Percentiles rank a stretch among this genome's conserved stretches.
phyloP scores from a whole-genome alignment of 352 stramenopile species.

The Globisporangium rhizosaccharum region DNA sequence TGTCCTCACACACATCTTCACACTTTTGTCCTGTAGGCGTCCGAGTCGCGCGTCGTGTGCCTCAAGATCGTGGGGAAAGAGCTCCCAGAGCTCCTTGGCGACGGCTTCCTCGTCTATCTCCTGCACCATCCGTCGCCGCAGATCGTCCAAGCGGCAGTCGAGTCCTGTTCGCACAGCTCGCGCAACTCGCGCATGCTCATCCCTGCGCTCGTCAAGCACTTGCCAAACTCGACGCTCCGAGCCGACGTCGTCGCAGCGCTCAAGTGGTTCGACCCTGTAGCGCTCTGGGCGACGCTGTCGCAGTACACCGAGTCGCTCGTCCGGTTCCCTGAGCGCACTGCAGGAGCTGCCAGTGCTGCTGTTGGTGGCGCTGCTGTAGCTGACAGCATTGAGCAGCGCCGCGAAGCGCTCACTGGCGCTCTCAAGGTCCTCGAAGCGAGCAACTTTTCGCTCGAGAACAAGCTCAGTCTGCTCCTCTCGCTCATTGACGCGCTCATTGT shows the following conservation, averaged over 20 bases:
- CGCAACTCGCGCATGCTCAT: slow-evolving; percentile 82
- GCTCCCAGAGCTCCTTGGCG: slow-evolving; percentile 70
- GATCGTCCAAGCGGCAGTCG: slow-evolving; percentile 74
- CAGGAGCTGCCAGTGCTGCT: background rate
- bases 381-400: slow-evolving; percentile 25
- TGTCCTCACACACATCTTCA: background rate
- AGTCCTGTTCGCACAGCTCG: slow-evolving; percentile 74
- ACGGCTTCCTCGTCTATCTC: slow-evolving; percentile 82
- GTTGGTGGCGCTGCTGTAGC: background rate
- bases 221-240: slow-evolving; percentile 58
- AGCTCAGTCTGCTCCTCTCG: slow-evolving; percentile 58
- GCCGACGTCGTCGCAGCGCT: slow-evolving; percentile 65
- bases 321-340: slow-evolving; percentile 8
- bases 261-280: slow-evolving; percentile 56
- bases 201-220: slow-evolving; percentile 72
- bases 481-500: slow-evolving; percentile 51
- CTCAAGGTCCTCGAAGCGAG: slow-evolving; percentile 60
- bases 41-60: slow-evolving; percentile 69
- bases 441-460: slow-evolving; percentile 60
- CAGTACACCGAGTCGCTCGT: slow-evolving; percentile 56
- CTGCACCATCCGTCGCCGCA: slow-evolving; percentile 64
- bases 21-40: slow-evolving; percentile 19
- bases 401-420: slow-evolving; percentile 52
- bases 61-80: slow-evolving; percentile 81
- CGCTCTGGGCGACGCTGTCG: slow-evolving; percentile 61